phyloP scores from a whole-genome alignment of 2,329 filamentous ascomycete genomes.

The Ceratocystis diversiconidia region DNA sequence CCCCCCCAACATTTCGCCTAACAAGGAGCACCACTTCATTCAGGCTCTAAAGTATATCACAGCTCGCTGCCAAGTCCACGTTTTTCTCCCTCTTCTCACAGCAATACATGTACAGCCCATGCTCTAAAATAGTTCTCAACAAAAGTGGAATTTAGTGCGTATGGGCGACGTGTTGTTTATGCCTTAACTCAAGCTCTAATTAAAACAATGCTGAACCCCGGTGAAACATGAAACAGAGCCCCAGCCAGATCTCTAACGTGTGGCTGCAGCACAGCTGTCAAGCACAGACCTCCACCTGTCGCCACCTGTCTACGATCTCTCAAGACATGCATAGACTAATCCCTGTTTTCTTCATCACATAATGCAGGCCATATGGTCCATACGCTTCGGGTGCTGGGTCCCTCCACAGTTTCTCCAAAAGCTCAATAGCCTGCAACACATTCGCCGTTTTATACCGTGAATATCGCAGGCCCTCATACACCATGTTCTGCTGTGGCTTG shows the following conservation, averaged over 20 bases:
- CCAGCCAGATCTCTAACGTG: background rate
- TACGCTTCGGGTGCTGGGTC: constrained; percentile 17
- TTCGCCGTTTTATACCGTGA: constrained; percentile 18
- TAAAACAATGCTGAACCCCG: background rate
- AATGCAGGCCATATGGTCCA: constrained; percentile 17
- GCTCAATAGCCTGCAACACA: constrained; percentile 17
- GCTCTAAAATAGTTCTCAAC: background rate
- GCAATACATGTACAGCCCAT: background rate
- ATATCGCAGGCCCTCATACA: constrained; percentile 17
- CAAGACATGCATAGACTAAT: constrained; percentile 18
- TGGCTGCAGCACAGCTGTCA: background rate
- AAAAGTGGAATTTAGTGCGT: background rate
- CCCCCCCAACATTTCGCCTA: too few species aligned
- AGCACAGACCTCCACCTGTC: background rate
- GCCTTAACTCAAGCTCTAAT: background rate
- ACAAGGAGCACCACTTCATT: too few species aligned
- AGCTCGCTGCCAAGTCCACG: too few species aligned
- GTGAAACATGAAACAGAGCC: background rate
- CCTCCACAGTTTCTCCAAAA: constrained; percentile 16
- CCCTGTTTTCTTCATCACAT: constrained; percentile 18
- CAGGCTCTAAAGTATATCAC: too few species aligned
- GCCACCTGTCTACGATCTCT: background rate
- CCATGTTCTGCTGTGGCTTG: constrained; percentile 18
- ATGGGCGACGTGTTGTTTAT: background rate
- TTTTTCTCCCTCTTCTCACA: background rate